Evolutionary conservation across 768 basidiomycete genomes (phyloP), one percentile per base, ranked within the genome.

Genomic region (Cantharellus cinnabarinus): DNA sequence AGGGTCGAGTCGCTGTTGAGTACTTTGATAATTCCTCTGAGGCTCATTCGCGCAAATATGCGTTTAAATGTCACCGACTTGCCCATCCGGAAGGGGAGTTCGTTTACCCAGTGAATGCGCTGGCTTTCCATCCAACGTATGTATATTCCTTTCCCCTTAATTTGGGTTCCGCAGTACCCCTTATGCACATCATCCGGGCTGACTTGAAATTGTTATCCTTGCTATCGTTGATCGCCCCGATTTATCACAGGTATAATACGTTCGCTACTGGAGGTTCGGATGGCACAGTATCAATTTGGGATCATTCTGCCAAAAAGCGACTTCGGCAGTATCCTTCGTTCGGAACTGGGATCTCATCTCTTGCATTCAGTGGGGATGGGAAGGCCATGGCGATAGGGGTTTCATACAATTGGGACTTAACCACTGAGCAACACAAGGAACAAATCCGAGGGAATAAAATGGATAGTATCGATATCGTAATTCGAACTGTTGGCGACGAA

Each of bases 221-320:
- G 7, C 42, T 42, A 7, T 58, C 58, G 42, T 56, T 52, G 7
- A 42, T 58, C 10, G 42, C 5, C 20, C 5, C 41, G 40, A 5
- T 5, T n/a, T 20, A 20, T 20, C 50, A 7, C 67, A 89, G 87
- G 3, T 83, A 82, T 72, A 93, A 89, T 69, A 97, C 94, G 0
- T 95, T 99, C 65, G 89, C 89, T 0, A 93, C 93, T 0, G 93
- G 84, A 2, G 95, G 95, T 42, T 94, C 90, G 0, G 95, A 99
- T 68, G 83, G 83, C 0, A 85, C 85, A 1, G 88, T 98, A 50
- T 90, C 89, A 0, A 82, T 98, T 61, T 99, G 95, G 95, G 95
- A 98, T 67, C 90, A 93, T 70, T 83, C 84, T 63, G 84, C 93
- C 58, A 95, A 97, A 74, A 98, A 98, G 68, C 82, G 95, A 2